Evolutionary conservation across 2,329 filamentous ascomycete genomes (phyloP).

Genomic region (Aspergillus neoniger): DNA sequence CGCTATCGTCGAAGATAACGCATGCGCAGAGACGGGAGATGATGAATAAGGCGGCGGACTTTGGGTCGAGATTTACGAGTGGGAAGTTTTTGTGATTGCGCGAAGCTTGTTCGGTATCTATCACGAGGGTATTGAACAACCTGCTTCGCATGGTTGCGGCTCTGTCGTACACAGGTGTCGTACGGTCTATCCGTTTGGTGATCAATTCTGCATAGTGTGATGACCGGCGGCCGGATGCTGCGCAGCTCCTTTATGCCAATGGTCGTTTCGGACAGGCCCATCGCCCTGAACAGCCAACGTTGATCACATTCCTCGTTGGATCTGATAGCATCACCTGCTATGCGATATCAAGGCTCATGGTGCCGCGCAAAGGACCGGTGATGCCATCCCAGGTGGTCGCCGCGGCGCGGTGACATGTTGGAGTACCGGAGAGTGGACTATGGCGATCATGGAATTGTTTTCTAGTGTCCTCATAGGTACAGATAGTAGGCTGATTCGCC

Average conservation of each 20-base stretch:
- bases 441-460: too few relatives aligned
- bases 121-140: too few relatives aligned
- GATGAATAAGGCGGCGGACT: constrained; percentile 75
- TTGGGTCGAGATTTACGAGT: constrained; percentile 77
- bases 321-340: constrained; percentile 45
- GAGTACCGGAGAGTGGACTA: not conserved
- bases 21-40: constrained; percentile 75
- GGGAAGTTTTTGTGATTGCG: constrained; percentile 58
- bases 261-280: constrained; percentile 38
- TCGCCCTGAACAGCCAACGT: constrained; percentile 38
- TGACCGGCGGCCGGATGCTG: constrained; percentile 23
- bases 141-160: not conserved
- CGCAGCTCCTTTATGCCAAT: constrained; percentile 27
- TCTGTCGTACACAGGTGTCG: not conserved
- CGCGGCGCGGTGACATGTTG: constrained; percentile 33
- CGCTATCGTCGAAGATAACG: constrained; percentile 69
- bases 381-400: constrained; percentile 42
- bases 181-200: not conserved
- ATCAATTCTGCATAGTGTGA: constrained; percentile 55
- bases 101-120: too few relatives aligned
- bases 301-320: constrained; percentile 52
- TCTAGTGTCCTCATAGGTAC: too few relatives aligned
- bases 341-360: constrained; percentile 37
- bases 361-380: constrained; percentile 38
- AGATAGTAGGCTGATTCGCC: too few relatives aligned